phyloP scores from a whole-genome alignment of 805 yeast genomes.

The Wickerhamomyces ciferrii region DNA sequence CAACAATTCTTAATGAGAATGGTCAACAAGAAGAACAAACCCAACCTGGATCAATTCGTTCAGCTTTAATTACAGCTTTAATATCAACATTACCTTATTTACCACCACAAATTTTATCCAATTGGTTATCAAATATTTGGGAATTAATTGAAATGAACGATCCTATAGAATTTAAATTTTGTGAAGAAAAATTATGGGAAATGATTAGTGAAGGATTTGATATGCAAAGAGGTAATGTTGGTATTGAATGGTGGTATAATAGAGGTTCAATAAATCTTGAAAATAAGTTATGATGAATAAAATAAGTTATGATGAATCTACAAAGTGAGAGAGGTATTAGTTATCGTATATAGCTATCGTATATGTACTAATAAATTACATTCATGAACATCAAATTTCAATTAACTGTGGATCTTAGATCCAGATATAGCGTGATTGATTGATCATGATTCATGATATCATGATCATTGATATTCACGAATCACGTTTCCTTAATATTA shows the following conservation, averaged over 20 bases:
- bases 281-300: too few species aligned
- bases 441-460: too few species aligned
- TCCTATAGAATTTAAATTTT: conserved; percentile 30
- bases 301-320: too few species aligned
- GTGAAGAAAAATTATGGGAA: conserved; percentile 44
- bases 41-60: conserved; percentile 32
- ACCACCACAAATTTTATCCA: conserved; percentile 33
- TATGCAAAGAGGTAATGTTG: conserved; percentile 49
- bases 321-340: too few species aligned
- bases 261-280: conserved; percentile 6
- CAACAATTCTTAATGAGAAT: background rate
- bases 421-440: too few species aligned
- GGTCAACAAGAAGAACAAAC: conserved; percentile 4
- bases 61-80: conserved; percentile 41
- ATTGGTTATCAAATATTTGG: conserved; percentile 45
- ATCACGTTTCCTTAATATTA: too few species aligned
- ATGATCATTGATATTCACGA: too few species aligned
- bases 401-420: too few species aligned
- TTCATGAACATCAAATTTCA: too few species aligned
- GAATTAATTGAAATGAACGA: conserved; percentile 28
- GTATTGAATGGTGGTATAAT: conserved; percentile 61
- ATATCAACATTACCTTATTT: conserved; percentile 50
- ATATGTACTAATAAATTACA: too few species aligned
- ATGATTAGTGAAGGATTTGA: conserved; percentile 53
- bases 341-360: too few species aligned